Percentiles rank a stretch among this genome's conserved stretches.
These are phyloP conservation scores for Plasmodium inui DNA, from an alignment of 169 alveolate genomes.

Conservation along the genomic window DNA sequence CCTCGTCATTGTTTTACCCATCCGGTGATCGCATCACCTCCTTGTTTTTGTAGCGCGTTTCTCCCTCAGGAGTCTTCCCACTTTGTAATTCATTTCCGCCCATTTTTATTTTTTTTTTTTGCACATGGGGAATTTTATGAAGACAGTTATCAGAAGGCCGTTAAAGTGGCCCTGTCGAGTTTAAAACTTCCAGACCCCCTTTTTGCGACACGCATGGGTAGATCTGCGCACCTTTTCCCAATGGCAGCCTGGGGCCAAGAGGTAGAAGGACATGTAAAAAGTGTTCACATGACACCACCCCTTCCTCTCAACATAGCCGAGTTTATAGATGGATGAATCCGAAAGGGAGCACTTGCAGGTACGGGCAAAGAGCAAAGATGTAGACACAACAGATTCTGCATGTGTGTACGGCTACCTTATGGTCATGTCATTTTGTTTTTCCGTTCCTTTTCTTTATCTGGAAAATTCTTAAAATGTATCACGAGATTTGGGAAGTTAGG, in stretches of 20 bases:
- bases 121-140: neutral
- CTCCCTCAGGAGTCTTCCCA: neutral
- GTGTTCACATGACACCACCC: neutral
- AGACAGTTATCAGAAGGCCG: constrained; percentile 18
- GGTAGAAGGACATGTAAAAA: neutral
- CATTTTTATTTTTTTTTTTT: neutral
- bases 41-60: neutral
- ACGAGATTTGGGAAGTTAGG: neutral
- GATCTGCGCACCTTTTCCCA: neutral
- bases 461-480: no score
- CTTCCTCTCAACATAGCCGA: neutral
- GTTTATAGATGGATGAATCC: neutral
- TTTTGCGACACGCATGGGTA: neutral
- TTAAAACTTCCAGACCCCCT: neutral
- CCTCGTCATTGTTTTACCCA: neutral
- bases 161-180: constrained; percentile 4
- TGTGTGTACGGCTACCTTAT: neutral
- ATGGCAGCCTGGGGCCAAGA: neutral
- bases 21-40: neutral
- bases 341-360: neutral
- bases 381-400: neutral
- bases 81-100: neutral
- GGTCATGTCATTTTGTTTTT: neutral
- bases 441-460: neutral
- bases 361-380: neutral